Conservation (phyloP, 2,329 filamentous ascomycete genomes). For the Sporothrix euskadiensis region DNA sequence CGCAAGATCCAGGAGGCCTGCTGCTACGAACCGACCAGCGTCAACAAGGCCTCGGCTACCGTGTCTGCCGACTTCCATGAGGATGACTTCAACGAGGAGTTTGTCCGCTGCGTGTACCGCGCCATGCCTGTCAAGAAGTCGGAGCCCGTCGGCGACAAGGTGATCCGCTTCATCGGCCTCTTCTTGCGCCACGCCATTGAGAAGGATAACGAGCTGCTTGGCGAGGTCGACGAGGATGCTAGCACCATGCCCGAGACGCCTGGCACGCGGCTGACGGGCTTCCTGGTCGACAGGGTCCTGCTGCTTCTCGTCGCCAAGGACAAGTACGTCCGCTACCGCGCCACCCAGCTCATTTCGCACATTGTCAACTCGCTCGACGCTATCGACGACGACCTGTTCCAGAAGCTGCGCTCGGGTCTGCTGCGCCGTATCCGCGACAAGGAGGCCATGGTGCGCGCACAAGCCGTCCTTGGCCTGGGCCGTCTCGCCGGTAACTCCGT, state of each 20-base stretch:
- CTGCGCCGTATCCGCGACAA: slow-evolving; percentile 89
- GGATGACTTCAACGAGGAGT: slow-evolving; percentile 82
- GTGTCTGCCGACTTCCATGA: slow-evolving; percentile 72
- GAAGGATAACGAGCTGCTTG: slow-evolving; percentile 69
- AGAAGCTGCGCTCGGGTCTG: slow-evolving; percentile 74
- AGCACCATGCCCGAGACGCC: slow-evolving; percentile 79
- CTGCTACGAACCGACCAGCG: slow-evolving; percentile 61
- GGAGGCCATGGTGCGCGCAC: slow-evolving; percentile 85
- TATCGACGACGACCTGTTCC: slow-evolving; percentile 89
- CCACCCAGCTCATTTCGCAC: slow-evolving; percentile 86
- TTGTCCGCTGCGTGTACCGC: slow-evolving; percentile 77
- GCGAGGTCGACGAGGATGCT: slow-evolving; percentile 66
- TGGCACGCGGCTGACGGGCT: slow-evolving; percentile 73
- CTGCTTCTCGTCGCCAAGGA: slow-evolving; percentile 84
- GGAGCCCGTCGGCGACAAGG: slow-evolving; percentile 81
- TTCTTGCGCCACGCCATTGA: slow-evolving; percentile 75
- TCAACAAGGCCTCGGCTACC: slow-evolving; percentile 39
- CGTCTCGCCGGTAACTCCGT: slow-evolving; percentile 77
- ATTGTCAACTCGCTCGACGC: slow-evolving; percentile 90
- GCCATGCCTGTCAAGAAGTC: slow-evolving; percentile 88
- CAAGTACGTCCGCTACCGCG: slow-evolving; percentile 85
- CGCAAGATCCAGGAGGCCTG: slow-evolving; percentile 90
- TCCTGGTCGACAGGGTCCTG: slow-evolving; percentile 71
- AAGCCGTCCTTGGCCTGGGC: slow-evolving; percentile 88
- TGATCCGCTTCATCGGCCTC: slow-evolving; percentile 81